These are phyloP conservation scores for Jackrogersella minutella DNA, from an alignment of 495 filamentous ascomycete genomes.

Conservation along the genomic window DNA sequence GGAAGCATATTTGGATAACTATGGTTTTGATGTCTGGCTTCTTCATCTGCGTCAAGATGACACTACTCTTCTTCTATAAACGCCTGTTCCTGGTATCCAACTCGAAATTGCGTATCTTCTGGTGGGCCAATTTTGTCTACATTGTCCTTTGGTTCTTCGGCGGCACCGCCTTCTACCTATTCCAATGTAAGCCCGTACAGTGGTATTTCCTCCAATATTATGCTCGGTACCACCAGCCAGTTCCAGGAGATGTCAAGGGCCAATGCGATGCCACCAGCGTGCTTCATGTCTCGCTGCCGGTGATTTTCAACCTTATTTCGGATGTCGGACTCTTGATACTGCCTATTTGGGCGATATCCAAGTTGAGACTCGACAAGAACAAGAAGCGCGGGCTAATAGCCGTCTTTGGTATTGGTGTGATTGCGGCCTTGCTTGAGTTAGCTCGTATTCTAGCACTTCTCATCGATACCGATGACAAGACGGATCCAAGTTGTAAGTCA, in stretches of 20 bases:
- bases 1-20: constrained; percentile 43
- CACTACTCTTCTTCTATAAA: constrained; percentile 46
- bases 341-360: constrained; percentile 43
- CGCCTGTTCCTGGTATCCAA: constrained; percentile 43
- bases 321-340: constrained; percentile 38
- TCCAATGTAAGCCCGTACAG: constrained; percentile 44
- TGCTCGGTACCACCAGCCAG: constrained; percentile 19
- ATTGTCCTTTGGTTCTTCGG: constrained; percentile 45
- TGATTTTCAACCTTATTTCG: constrained; percentile 34
- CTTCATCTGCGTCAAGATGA: constrained; percentile 44
- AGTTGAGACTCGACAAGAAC: constrained; percentile 34
- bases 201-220: constrained; percentile 46
- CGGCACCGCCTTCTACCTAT: constrained; percentile 42
- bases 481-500: constrained; percentile 45
- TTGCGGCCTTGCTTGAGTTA: constrained; percentile 40
- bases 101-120: constrained; percentile 40
- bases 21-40: constrained; percentile 40
- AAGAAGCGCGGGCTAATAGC: constrained; percentile 45
- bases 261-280: constrained; percentile 44
- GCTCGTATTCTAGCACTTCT: constrained; percentile 33
- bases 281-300: constrained; percentile 36
- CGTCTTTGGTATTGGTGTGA: constrained; percentile 43
- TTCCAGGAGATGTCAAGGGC: constrained; percentile 29
- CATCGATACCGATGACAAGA: constrained; percentile 42
- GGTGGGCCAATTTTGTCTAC: constrained; percentile 47